A percentile compares a stretch with the other conserved stretches of the same genome.
These are phyloP conservation scores for Phytophthora vignae DNA, from an alignment of 352 stramenopile species.

Conservation along the genomic window DNA sequence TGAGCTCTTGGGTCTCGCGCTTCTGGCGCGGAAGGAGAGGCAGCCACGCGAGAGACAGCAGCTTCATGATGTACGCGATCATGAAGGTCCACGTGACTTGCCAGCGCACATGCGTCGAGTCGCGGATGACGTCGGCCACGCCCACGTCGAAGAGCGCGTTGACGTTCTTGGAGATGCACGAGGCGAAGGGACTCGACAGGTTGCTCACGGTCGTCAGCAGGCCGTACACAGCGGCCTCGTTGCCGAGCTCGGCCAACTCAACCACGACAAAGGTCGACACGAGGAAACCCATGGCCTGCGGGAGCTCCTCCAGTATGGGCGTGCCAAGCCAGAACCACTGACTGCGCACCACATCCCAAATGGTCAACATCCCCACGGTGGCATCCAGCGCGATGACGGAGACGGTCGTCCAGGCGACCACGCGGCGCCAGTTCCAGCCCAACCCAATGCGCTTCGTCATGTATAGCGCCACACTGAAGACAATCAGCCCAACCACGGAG, in stretches of 20 bases:
- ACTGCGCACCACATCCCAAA: slow-evolving; percentile 62
- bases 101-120: slow-evolving; percentile 44
- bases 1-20: slow-evolving; percentile 57
- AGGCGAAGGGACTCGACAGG: slow-evolving; percentile 52
- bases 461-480: slow-evolving; percentile 49
- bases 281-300: slow-evolving; percentile 57
- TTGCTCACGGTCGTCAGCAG: slow-evolving; percentile 63
- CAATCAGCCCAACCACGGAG: slow-evolving; percentile 37
- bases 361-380: slow-evolving; percentile 44
- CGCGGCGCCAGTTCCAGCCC: slow-evolving; percentile 56
- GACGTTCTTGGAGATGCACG: slow-evolving; percentile 52
- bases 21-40: slow-evolving; percentile 68
- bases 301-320: slow-evolving; percentile 56
- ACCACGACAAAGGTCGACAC: slow-evolving; percentile 66
- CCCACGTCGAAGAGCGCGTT: slow-evolving; percentile 47
- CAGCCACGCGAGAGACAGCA: slow-evolving; percentile 59
- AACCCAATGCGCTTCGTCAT: slow-evolving; percentile 54
- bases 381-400: slow-evolving; percentile 50
- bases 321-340: slow-evolving; percentile 74
- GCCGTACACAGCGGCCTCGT: slow-evolving; percentile 67
- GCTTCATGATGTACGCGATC: slow-evolving; percentile 58
- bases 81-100: slow-evolving; percentile 50
- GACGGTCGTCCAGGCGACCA: slow-evolving; percentile 47
- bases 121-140: slow-evolving; percentile 43
- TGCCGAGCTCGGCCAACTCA: slow-evolving; percentile 60